Percentiles rank a stretch among this genome's conserved stretches.
Evolutionary conservation across 2,329 filamentous ascomycete genomes (phyloP).

Genomic region (Helicocarpus griseus): DNA sequence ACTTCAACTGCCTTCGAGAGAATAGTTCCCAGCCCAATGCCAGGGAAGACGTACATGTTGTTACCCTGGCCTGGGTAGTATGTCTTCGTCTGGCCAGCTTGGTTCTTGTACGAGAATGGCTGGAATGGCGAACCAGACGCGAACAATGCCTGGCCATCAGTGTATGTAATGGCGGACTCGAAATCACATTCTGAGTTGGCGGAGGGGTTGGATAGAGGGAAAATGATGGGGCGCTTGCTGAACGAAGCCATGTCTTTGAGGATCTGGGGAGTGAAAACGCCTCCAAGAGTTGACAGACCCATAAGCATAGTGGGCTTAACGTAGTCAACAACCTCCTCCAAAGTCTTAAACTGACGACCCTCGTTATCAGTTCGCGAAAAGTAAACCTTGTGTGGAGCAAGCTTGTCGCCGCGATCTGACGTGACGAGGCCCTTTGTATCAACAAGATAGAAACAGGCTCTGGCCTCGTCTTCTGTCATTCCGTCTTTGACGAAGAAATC

Average conservation of each 20-base stretch:
- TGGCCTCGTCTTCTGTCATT: conserved; percentile 75
- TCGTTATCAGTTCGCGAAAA: conserved; percentile 57
- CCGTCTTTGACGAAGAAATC: conserved; percentile 94
- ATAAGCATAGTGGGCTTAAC: conserved; percentile 92
- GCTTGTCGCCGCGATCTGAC: conserved; percentile 80
- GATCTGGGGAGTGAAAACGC: conserved; percentile 83
- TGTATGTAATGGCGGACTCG: conserved; percentile 84
- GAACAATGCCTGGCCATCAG: conserved; percentile 83
- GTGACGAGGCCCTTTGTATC: conserved; percentile 96
- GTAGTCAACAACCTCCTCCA: conserved; percentile 87
- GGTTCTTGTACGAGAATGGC: conserved; percentile 55
- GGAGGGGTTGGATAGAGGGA: conserved; percentile 91
- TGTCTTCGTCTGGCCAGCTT: conserved; percentile 49
- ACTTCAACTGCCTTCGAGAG: conserved; percentile 77
- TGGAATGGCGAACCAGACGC: conserved; percentile 91
- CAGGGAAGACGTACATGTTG: conserved; percentile 91
- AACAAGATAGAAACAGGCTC: conserved; percentile 91
- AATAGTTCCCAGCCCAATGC: conserved; percentile 87
- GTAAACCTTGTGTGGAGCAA: conserved; percentile 77
- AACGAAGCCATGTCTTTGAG: conserved; percentile 53
- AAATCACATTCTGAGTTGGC: conserved; percentile 98
- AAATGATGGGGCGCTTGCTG: conserved; percentile 78
- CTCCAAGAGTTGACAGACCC: conserved; percentile 87
- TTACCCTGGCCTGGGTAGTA: conserved; percentile 72
- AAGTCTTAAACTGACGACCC: conserved; percentile 59